These are phyloP conservation scores for Biscogniauxia marginata DNA, from an alignment of 2,329 filamentous ascomycete species.

Conservation along the genomic window DNA sequence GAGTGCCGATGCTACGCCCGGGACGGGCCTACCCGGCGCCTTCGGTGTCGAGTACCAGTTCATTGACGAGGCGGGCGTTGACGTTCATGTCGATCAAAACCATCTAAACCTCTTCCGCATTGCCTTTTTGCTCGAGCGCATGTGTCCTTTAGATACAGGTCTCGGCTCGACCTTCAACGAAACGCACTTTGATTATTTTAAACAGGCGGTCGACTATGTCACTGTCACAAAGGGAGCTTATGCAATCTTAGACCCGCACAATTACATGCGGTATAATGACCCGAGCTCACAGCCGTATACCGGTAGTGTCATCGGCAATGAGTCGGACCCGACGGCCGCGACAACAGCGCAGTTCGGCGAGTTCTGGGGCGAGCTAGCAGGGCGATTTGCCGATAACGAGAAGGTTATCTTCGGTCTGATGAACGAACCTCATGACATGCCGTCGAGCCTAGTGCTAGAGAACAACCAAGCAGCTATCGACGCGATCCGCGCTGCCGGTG, in stretches of 20 bases:
- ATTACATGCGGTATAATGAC: constrained; percentile 55
- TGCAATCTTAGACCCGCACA: constrained; percentile 50
- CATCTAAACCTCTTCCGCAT: constrained; percentile 49
- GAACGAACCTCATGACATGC: constrained; percentile 52
- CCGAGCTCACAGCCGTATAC: constrained; percentile 47
- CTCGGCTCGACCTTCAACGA: constrained; percentile 50
- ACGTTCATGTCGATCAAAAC: constrained; percentile 45
- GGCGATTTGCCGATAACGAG: constrained; percentile 43
- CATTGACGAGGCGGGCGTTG: constrained; percentile 44
- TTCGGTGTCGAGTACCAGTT: constrained; percentile 52
- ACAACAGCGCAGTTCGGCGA: constrained; percentile 46
- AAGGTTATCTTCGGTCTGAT: constrained; percentile 51
- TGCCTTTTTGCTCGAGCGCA: constrained; percentile 50
- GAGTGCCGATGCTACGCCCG: constrained; percentile 34
- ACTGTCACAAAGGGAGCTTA: constrained; percentile 46
- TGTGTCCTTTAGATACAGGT: constrained; percentile 45
- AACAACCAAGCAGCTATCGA: constrained; percentile 49
- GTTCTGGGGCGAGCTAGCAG: constrained; percentile 50
- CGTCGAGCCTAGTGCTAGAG: constrained; percentile 41
- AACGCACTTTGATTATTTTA: constrained; percentile 45
- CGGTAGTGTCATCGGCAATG: constrained; percentile 49
- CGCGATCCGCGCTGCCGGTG: constrained; percentile 42
- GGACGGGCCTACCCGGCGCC: constrained; percentile 46
- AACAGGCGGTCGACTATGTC: constrained; percentile 49
- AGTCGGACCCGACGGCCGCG: constrained; percentile 42